phyloP scores from a whole-genome alignment of 345 rosid genomes.

The Murraya paniculata region DNA sequence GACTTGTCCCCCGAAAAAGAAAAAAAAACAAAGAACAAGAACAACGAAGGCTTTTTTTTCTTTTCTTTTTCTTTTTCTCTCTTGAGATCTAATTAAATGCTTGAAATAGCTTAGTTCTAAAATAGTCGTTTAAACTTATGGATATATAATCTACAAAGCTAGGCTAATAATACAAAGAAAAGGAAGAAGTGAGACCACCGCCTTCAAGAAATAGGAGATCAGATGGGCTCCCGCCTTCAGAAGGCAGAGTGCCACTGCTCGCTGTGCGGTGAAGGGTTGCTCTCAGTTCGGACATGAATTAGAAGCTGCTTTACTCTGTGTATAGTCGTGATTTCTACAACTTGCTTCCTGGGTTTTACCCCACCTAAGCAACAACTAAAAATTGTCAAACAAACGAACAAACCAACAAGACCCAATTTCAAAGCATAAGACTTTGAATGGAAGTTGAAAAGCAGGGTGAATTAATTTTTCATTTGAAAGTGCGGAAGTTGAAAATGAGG shows the following conservation, averaged over 20 bases:
- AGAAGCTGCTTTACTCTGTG: constrained; percentile 53
- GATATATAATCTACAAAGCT: background rate
- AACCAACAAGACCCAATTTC: too few species aligned
- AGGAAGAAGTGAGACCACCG: constrained; percentile 47
- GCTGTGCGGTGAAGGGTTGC: constrained; percentile 97
- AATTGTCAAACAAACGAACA: too few species aligned
- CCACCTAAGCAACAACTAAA: background rate
- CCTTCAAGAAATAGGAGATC: constrained; percentile 99
- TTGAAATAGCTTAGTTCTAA: background rate
- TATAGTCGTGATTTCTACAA: constrained; percentile 97
- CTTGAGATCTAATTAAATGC: background rate
- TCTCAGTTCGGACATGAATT: constrained; percentile 72
- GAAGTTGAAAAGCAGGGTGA: too few species aligned
- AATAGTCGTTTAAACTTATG: too few species aligned
- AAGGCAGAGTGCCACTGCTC: constrained; percentile 98
- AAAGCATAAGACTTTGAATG: too few species aligned
- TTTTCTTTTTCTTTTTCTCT: background rate
- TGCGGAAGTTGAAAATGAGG: too few species aligned
- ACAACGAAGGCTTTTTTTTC: background rate
- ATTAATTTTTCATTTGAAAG: too few species aligned
- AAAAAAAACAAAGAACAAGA: background rate
- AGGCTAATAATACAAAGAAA: constrained; percentile 12
- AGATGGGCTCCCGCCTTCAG: constrained; percentile 99
- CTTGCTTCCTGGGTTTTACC: constrained; percentile 40
- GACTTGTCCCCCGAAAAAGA: constrained; percentile 3